Percentiles rank a stretch among this genome's conserved stretches.
These are phyloP conservation scores for Pseudocercospora eumusae DNA, from an alignment of 2,329 filamentous ascomycete genomes.

Conservation along the genomic window DNA sequence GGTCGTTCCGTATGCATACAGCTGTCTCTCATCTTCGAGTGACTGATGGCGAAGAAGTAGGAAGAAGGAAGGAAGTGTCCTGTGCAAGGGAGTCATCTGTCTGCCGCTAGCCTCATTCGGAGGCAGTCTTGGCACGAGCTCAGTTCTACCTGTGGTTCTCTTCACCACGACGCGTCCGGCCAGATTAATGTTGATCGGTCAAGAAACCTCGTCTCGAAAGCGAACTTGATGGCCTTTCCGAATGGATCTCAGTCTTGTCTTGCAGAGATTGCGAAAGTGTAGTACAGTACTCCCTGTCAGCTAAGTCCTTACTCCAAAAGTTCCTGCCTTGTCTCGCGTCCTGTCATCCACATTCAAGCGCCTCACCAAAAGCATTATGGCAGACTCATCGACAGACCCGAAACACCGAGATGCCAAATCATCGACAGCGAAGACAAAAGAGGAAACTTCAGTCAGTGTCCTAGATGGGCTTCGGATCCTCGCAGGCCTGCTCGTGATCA, in stretches of 20 bases:
- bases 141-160: background rate
- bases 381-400: background rate
- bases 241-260: background rate
- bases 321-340: background rate
- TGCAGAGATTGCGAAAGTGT: background rate
- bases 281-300: background rate
- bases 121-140: background rate
- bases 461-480: slow-evolving; percentile 41
- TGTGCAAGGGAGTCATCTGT: background rate
- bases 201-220: background rate
- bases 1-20: too few relatives aligned
- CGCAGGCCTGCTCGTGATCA: slow-evolving; percentile 40
- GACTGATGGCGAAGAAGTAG: background rate
- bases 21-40: background rate
- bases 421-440: background rate
- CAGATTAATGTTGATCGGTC: background rate
- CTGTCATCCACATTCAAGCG: background rate
- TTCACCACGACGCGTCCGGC: background rate
- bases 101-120: background rate
- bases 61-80: background rate
- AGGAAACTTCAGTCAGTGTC: slow-evolving; percentile 15
- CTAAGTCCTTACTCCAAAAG: background rate
- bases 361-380: background rate
- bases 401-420: background rate
- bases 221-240: background rate